Evolutionary conservation across 805 yeast species (phyloP).

Genomic region (Nakazawaea molendinolei): DNA sequence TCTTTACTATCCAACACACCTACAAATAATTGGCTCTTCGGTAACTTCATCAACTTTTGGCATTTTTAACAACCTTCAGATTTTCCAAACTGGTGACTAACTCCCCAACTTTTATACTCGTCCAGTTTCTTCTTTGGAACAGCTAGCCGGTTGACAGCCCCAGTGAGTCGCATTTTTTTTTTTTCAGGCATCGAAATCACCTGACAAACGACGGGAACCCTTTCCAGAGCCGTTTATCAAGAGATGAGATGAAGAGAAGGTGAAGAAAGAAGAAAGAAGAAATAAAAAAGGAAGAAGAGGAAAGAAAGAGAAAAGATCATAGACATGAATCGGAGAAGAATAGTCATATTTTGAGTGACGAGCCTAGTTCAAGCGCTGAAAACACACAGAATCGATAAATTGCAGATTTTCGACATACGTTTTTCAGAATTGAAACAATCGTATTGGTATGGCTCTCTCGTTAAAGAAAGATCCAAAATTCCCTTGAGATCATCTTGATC

Average conservation of each 20-base stretch:
- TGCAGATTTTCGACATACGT: constrained; percentile 8
- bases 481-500: constrained; percentile 1
- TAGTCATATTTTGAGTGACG: too few species aligned
- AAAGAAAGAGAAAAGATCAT: constrained; percentile 5
- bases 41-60: constrained; percentile 8
- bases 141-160: background rate
- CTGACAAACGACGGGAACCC: background rate
- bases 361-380: too few species aligned
- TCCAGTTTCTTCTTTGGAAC: background rate
- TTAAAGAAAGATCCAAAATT: background rate
- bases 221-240: too few species aligned
- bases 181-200: too few species aligned
- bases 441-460: constrained; percentile 1
- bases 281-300: background rate
- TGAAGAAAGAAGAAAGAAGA: background rate
- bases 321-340: constrained; percentile 6
- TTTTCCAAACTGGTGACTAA: background rate
- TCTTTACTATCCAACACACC: constrained; percentile 11
- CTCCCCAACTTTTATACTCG: too few species aligned
- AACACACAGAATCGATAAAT: too few species aligned
- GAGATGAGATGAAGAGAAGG: too few species aligned
- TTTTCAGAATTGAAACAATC: background rate
- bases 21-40: constrained; percentile 24
- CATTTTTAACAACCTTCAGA: background rate
- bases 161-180: background rate